phyloP scores from a whole-genome alignment of 140 eudicot species.

The Flaveria floridana region DNA sequence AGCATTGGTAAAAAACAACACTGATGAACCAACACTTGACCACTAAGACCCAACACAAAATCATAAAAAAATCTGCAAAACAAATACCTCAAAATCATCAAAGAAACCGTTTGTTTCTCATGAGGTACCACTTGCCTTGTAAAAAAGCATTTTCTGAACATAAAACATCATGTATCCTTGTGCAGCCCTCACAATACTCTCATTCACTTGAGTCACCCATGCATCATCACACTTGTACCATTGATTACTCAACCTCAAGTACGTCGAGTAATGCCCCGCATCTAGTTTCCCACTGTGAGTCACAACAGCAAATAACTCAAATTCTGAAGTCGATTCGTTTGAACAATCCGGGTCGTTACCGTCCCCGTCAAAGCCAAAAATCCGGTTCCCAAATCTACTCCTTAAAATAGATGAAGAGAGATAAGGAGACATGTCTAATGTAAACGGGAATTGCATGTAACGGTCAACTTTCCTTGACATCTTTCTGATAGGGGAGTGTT shows the following conservation, averaged over 20 bases:
- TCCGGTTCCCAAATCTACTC: conserved; percentile 68
- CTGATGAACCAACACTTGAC: conserved; percentile 28
- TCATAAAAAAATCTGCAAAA: not conserved
- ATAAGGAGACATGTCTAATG: conserved; percentile 84
- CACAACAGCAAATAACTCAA: conserved; percentile 88
- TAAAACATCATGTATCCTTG: conserved; percentile 95
- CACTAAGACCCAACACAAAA: not conserved
- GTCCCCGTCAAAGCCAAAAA: conserved; percentile 49
- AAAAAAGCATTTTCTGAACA: conserved; percentile 82
- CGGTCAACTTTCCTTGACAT: conserved; percentile 82
- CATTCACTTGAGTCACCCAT: conserved; percentile 78
- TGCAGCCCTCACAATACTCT: conserved; percentile 68
- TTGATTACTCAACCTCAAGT: conserved; percentile 67
- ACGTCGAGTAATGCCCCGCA: conserved; percentile 83
- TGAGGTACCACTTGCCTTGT: conserved; percentile 49
- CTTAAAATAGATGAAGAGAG: conserved; percentile 79
- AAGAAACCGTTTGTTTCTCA: conserved; percentile 22
- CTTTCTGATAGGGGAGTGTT: conserved; percentile 64
- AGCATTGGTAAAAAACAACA: conserved; percentile 1
- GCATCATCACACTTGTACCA: conserved; percentile 97
- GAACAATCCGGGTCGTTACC: conserved; percentile 47
- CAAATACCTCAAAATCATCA: conserved; percentile 11
- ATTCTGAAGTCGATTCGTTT: conserved; percentile 57
- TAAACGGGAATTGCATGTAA: conserved; percentile 77
- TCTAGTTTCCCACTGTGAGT: conserved; percentile 78